These are phyloP conservation scores for Forsythia viridissima DNA, from an alignment of 257 asterid genomes.

Conservation along the genomic window DNA sequence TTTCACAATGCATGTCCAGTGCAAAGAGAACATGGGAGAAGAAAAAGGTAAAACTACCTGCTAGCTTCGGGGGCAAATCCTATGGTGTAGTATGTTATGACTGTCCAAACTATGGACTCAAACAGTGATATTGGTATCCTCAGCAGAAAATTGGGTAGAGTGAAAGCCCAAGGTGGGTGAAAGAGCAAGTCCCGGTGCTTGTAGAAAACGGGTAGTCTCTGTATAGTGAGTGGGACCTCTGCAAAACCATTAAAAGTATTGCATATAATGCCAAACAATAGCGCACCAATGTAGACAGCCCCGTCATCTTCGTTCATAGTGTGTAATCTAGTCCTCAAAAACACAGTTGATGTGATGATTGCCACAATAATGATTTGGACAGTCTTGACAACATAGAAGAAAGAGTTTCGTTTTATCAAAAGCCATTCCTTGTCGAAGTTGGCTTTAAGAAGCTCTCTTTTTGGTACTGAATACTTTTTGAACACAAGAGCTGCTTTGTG, in stretches of 20 bases:
- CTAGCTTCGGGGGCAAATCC: constrained; percentile 68
- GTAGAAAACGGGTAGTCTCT: constrained; percentile 63
- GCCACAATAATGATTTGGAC: constrained; percentile 65
- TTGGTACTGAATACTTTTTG: constrained; percentile 46
- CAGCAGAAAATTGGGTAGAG: constrained; percentile 51
- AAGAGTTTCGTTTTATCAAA: constrained; percentile 60
- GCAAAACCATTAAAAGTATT: constrained; percentile 66
- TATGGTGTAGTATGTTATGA: constrained; percentile 58
- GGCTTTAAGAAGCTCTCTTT: constrained; percentile 51
- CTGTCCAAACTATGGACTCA: constrained; percentile 58
- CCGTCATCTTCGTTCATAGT: constrained; percentile 55
- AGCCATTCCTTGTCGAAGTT: constrained; percentile 75
- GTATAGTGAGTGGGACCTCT: constrained; percentile 55
- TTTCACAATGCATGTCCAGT: too few species aligned
- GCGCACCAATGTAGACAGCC: constrained; percentile 54
- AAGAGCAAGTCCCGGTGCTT: constrained; percentile 65
- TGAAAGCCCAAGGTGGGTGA: constrained; percentile 67
- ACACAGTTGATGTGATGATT: constrained; percentile 51
- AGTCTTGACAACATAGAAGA: constrained; percentile 63
- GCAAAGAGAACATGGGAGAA: too few species aligned
- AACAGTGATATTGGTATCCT: constrained; percentile 56
- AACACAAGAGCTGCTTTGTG: constrained; percentile 63
- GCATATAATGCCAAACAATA: constrained; percentile 43
- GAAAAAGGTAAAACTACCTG: constrained; percentile 29
- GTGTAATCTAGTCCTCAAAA: constrained; percentile 48